Evolutionary conservation across 495 filamentous ascomycete species (phyloP), one percentile per base, ranked within the genome.

Genomic region (Penicillium canariense): DNA sequence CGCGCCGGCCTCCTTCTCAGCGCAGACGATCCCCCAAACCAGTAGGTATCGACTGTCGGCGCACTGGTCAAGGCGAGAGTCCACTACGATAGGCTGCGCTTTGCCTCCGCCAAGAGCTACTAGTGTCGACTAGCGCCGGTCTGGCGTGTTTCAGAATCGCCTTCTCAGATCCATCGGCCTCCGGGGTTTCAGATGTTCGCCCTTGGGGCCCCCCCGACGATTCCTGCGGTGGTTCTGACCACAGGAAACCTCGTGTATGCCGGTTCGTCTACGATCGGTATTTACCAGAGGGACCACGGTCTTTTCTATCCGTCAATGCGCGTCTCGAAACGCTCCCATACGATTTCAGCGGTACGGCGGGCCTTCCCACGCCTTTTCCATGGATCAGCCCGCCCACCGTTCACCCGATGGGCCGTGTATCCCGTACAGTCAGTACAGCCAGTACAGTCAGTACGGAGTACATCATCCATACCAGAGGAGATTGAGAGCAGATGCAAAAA

Each of bases 81-180:
- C 50, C 18, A 32, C 17, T 18, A 26, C 8, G 52, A 58, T 54
- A 58, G 56, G 56, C 50, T 45, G 47, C 18, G 18, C 28, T 17
- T 15, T 31, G 10, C n/a, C 10, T 43, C 36, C 26, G 48, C 55
- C 62, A 49, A 44, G 56, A 47, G 23, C 25, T 43, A 51, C 63
- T 65, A 62, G 51, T 45, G 48, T 15, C 20, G 22, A 36, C 59
- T 65, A 65, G 62, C 42, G 56, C 27, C 5, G 28, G 43, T n/a
- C 53, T 63, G 58, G 60, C 32, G 63, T 64, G 63, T 66, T 66
- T 66, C 63, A 66, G 44, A 47, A 56, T 49, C 27, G 32, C 39
- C 42, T 55, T 40, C 35, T 51, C 52, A 62, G 63, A 60, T 66
- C 62, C 62, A 62, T 60, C 43, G 38, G 26, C 30, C 46, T 57